Evolutionary conservation across 495 filamentous ascomycete genomes (phyloP).

Genomic region (Astrocystis sublimbata): DNA sequence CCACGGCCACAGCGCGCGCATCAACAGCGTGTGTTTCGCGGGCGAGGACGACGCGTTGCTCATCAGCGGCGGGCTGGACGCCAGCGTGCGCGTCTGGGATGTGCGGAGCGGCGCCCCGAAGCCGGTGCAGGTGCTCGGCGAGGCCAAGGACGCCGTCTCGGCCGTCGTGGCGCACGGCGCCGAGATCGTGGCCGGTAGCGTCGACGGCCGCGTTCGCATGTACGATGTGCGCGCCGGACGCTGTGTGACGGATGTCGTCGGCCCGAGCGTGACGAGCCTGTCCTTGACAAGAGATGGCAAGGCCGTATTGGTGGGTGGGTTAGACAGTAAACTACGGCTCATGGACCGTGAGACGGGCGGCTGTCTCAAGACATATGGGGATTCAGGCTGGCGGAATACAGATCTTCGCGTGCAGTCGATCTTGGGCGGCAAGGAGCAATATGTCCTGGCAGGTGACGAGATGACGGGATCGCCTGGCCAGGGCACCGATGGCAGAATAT

Average conservation of each 20-base stretch:
- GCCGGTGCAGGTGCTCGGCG: constrained; percentile 74
- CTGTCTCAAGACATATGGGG: constrained; percentile 70
- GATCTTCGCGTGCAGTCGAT: constrained; percentile 72
- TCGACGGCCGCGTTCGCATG: constrained; percentile 78
- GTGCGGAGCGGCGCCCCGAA: constrained; percentile 59
- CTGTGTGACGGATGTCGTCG: constrained; percentile 71
- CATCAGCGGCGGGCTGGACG: constrained; percentile 76
- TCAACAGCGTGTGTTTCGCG: constrained; percentile 78
- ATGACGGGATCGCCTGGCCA: constrained; percentile 39
- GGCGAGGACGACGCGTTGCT: constrained; percentile 70
- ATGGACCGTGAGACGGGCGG: constrained; percentile 77
- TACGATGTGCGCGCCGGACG: constrained; percentile 89
- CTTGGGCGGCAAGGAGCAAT: constrained; percentile 71
- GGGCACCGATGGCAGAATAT: constrained; percentile 61
- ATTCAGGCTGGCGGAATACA: constrained; percentile 61
- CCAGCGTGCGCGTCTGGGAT: constrained; percentile 88
- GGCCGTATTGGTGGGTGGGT: constrained; percentile 68
- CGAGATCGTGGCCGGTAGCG: constrained; percentile 72
- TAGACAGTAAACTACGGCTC: constrained; percentile 77
- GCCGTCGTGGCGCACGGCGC: constrained; percentile 55
- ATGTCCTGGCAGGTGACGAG: constrained; percentile 84
- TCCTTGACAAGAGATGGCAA: constrained; percentile 68
- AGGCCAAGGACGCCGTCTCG: constrained; percentile 76
- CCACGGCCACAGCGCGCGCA: constrained; percentile 65
- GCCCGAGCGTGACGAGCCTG: constrained; percentile 67